Conservation (phyloP, 768 basidiomycete species). For the Mycena amicta region DNA sequence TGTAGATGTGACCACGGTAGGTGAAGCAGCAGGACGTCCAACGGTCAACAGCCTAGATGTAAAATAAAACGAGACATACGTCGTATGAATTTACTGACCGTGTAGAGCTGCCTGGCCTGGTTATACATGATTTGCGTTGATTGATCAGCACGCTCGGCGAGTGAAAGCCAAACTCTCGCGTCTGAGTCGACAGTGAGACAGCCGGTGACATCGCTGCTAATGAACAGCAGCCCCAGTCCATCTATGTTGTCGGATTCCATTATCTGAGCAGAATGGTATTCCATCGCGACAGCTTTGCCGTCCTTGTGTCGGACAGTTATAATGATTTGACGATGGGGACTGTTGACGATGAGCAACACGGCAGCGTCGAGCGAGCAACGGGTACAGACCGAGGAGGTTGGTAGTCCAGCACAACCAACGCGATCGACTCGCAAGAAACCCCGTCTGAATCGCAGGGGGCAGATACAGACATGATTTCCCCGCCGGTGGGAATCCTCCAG, state of each 20-base stretch:
- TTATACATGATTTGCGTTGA: not conserved
- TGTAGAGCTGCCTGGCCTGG: not conserved
- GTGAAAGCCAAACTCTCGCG: not conserved
- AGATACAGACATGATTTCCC: not conserved
- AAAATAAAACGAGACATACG: not conserved
- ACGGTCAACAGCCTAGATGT: not conserved
- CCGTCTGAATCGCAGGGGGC: not conserved
- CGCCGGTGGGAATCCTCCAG: not conserved
- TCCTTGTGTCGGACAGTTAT: not conserved
- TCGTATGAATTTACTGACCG: not conserved
- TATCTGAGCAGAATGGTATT: not conserved
- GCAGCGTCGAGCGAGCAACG: not conserved
- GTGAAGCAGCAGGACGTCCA: not conserved
- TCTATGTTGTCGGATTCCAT: not conserved
- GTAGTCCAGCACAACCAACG: not conserved
- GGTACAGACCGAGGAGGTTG: not conserved
- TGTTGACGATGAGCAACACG: not conserved
- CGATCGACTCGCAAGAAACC: not conserved
- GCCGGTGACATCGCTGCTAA: not conserved
- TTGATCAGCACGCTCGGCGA: not conserved
- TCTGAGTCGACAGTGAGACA: not conserved
- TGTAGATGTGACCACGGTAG: not conserved
- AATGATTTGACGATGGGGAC: not conserved
- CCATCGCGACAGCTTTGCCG: not conserved
- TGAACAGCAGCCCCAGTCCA: not conserved